Percentiles rank a stretch among this genome's conserved stretches.
These are phyloP conservation scores for Kodamaea fungicola DNA, from an alignment of 1,139 yeast genomes.

Conservation along the genomic window DNA sequence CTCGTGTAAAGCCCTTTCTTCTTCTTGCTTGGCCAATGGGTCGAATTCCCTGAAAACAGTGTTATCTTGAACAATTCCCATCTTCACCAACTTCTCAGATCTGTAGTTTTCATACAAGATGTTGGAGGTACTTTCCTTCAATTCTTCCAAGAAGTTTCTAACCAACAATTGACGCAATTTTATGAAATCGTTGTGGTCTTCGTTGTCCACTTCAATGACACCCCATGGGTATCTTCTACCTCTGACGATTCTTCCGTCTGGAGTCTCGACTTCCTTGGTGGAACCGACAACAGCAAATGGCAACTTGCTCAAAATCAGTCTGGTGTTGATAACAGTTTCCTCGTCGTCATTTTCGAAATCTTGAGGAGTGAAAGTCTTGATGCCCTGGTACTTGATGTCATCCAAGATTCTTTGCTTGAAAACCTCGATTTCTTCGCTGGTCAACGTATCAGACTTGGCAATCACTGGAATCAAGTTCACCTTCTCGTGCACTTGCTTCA, in stretches of 20 bases:
- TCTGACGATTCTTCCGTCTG: conserved; percentile 78
- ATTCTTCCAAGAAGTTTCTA: conserved; percentile 89
- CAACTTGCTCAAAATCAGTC: conserved; percentile 62
- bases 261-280: conserved; percentile 65
- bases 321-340: conserved; percentile 66
- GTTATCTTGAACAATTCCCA: conserved; percentile 93
- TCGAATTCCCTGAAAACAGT: conserved; percentile 91
- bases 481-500: conserved; percentile 85
- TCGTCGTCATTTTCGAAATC: conserved; percentile 83
- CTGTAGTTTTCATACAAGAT: conserved; percentile 85
- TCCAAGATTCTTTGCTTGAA: conserved; percentile 75
- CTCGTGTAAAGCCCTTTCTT: conserved; percentile 89
- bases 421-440: conserved; percentile 75
- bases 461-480: conserved; percentile 93
- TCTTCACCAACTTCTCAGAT: conserved; percentile 68
- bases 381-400: conserved; percentile 73
- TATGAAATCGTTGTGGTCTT: conserved; percentile 89
- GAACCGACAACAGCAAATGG: conserved; percentile 98
- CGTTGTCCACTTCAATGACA: conserved; percentile 90
- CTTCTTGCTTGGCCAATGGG: conserved; percentile 89
- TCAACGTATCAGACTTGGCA: conserved; percentile 90
- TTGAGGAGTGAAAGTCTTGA: conserved; percentile 77
- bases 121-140: conserved; percentile 81
- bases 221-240: conserved; percentile 99
- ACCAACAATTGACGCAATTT: conserved; percentile 86